A percentile compares a stretch with the other conserved stretches of the same genome.
Evolutionary conservation across 192 early-diverging fungal genomes (phyloP).

Genomic region (Backusella tarrabulga): DNA sequence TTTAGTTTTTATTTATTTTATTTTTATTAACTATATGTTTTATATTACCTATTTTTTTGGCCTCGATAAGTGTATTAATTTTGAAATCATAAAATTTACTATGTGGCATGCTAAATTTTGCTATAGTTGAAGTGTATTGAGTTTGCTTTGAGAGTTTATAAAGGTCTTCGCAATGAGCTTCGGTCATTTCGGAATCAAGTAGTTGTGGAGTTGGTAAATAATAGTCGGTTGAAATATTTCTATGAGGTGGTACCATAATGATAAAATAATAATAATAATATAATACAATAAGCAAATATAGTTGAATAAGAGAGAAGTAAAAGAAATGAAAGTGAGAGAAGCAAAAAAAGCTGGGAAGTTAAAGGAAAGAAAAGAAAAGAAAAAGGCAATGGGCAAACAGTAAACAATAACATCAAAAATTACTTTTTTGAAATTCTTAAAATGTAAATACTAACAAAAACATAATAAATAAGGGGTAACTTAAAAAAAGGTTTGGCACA

Average conservation of each 20-base stretch:
- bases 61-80: not conserved
- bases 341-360: not conserved
- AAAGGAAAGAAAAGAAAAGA: not conserved
- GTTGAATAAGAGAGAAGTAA: not conserved
- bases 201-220: not conserved
- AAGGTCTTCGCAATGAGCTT: not conserved
- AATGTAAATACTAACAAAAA: slow-evolving; percentile 1
- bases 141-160: not conserved
- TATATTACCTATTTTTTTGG: slow-evolving; percentile 3
- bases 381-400: not conserved
- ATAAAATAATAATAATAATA: not conserved
- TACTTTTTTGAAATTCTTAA: slow-evolving; percentile 2
- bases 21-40: not conserved
- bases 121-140: not conserved
- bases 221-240: not conserved
- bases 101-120: not conserved
- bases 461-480: slow-evolving; percentile 1
- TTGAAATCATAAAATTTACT: not conserved
- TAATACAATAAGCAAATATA: not conserved
- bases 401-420: slow-evolving; percentile 5
- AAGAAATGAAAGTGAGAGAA: not conserved
- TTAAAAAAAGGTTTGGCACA: not conserved
- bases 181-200: not conserved
- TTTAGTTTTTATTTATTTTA: not conserved
- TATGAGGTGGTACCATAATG: not conserved